Conservation (phyloP, 345 rosid species). For the Tarenaya hassleriana region DNA sequence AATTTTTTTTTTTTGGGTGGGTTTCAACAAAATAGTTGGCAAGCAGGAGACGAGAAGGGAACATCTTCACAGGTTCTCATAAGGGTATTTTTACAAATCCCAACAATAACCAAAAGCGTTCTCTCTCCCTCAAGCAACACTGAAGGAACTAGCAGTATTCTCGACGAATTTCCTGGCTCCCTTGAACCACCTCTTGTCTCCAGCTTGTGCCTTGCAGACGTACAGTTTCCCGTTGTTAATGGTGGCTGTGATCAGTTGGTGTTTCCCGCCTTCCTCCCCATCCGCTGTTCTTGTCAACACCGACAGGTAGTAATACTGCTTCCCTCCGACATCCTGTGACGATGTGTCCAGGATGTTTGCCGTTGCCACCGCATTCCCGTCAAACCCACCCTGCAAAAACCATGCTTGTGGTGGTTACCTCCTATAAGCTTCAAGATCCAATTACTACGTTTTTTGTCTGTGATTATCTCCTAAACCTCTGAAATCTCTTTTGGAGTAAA, state of each 20-base stretch:
- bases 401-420: no score
- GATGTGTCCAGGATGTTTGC: slow-evolving; percentile 75
- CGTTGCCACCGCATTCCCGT: slow-evolving; percentile 55
- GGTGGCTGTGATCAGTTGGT: slow-evolving; percentile 68
- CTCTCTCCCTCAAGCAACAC: slow-evolving; percentile 49
- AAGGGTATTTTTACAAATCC: no score
- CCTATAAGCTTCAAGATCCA: no score
- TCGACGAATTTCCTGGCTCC: slow-evolving; percentile 83
- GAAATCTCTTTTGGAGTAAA: no score
- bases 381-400: slow-evolving; percentile 69
- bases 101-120: no score
- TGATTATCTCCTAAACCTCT: no score
- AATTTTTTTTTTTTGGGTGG: no score
- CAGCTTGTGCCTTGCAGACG: slow-evolving; percentile 97
- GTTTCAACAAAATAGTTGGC: no score
- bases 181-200: slow-evolving; percentile 99
- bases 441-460: no score
- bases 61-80: no score
- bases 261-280: slow-evolving; percentile 97
- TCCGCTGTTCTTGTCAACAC: slow-evolving; percentile 95
- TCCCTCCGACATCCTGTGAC: slow-evolving; percentile 39
- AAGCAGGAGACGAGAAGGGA: no score
- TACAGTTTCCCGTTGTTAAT: slow-evolving; percentile 78
- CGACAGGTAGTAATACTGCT: slow-evolving; percentile 52
- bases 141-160: slow-evolving; percentile 68